A percentile compares a stretch with the other conserved stretches of the same genome.
These are phyloP conservation scores for Capsicum rhomboideum DNA, from an alignment of 257 asterid genomes.

Conservation along the genomic window DNA sequence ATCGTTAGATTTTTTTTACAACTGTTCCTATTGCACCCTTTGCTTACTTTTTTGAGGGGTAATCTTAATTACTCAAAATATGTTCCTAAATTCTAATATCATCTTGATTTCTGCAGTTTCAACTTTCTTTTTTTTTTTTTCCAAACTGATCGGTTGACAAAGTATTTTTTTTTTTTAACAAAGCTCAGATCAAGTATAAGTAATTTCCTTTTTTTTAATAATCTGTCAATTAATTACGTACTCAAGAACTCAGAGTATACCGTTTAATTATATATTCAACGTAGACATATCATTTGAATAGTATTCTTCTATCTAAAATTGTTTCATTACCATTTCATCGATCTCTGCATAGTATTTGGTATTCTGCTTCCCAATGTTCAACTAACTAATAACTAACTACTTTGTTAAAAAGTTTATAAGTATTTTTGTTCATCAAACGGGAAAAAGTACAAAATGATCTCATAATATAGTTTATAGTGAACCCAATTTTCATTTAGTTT, in stretches of 20 bases:
- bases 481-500: not conserved
- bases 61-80: not conserved
- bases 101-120: not conserved
- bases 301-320: not conserved
- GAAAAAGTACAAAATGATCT: not conserved
- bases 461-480: not conserved
- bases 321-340: not conserved
- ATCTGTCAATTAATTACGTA: not conserved
- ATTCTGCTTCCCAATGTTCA: not conserved
- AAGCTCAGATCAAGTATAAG: not conserved
- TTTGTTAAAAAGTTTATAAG: not conserved
- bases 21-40: conserved; percentile 48
- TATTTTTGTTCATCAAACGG: not conserved
- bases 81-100: no score
- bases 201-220: not conserved
- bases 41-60: conserved; percentile 87
- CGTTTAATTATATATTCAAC: not conserved
- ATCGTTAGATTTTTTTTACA: conserved; percentile 70
- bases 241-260: not conserved
- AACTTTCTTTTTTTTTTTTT: no score
- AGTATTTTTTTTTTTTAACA: not conserved
- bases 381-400: not conserved
- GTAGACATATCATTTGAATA: not conserved
- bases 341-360: not conserved
- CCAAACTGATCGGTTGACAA: no score